phyloP scores from a whole-genome alignment of 2,329 filamentous ascomycete species.

The Fonsecaea monophora region DNA sequence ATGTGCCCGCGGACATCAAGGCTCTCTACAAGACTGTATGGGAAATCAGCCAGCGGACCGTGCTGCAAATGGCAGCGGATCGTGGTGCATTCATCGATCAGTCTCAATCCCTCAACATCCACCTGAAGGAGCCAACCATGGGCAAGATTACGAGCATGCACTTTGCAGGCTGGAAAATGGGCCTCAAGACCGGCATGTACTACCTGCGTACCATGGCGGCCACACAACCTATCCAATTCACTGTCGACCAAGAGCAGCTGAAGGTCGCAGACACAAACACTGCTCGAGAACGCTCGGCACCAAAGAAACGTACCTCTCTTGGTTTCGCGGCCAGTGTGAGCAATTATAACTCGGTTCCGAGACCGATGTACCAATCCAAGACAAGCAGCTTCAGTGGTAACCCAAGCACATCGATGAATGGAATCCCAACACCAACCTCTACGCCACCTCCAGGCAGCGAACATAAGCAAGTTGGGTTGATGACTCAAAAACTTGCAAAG shows the following conservation, averaged over 20 bases:
- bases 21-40: constrained; percentile 98
- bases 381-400: constrained; percentile 43
- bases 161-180: constrained; percentile 98
- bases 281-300: constrained; percentile 63
- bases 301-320: constrained; percentile 71
- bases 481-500: constrained; percentile 42
- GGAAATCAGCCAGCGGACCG: constrained; percentile 96
- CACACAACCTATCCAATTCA: constrained; percentile 97
- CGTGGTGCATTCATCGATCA: constrained; percentile 99
- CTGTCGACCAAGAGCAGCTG: constrained; percentile 94
- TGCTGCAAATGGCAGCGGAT: constrained; percentile 97
- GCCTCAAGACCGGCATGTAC: constrained; percentile 99
- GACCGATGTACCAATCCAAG: constrained; percentile 70
- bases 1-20: constrained; percentile 95
- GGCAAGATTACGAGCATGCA: constrained; percentile 99
- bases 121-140: constrained; percentile 99
- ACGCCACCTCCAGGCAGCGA: constrained; percentile 66
- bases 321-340: constrained; percentile 60
- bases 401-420: constrained; percentile 58
- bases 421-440: constrained; percentile 71
- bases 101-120: constrained; percentile 98
- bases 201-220: constrained; percentile 98
- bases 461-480: constrained; percentile 62
- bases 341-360: constrained; percentile 65
- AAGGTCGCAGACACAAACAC: constrained; percentile 84